Conservation (phyloP, 1,284 basidiomycete species). For the Exobasidium cylindrosporum region DNA sequence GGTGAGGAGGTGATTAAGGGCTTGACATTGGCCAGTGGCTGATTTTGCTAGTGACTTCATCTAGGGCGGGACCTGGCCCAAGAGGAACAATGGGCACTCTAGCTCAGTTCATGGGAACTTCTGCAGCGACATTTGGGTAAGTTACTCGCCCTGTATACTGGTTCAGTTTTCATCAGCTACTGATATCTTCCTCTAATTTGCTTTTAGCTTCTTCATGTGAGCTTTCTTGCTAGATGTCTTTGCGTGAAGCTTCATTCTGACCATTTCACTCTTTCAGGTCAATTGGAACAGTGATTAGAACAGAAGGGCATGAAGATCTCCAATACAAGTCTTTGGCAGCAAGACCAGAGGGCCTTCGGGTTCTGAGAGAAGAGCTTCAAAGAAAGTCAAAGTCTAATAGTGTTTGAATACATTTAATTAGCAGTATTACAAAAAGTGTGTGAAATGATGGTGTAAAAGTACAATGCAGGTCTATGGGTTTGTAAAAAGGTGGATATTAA, state of each 20-base stretch:
- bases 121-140: constrained; percentile 48
- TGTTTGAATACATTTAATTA: background rate
- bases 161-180: background rate
- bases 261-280: constrained; percentile 44
- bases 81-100: constrained; percentile 43
- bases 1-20: no score
- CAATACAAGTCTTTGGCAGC: background rate
- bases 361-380: background rate
- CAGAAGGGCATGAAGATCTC: constrained; percentile 23
- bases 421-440: background rate
- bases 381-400: background rate
- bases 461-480: background rate
- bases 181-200: background rate
- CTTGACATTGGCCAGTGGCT: background rate
- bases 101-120: constrained; percentile 49
- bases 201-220: constrained; percentile 10
- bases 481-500: background rate
- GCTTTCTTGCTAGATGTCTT: no score
- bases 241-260: no score
- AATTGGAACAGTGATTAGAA: constrained; percentile 49
- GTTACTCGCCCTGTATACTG: no score
- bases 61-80: constrained; percentile 45
- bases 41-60: background rate
- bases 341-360: background rate
- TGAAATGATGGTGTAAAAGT: background rate